phyloP scores from a whole-genome alignment of 768 basidiomycete species.

The Leccinum subgranulosum region DNA sequence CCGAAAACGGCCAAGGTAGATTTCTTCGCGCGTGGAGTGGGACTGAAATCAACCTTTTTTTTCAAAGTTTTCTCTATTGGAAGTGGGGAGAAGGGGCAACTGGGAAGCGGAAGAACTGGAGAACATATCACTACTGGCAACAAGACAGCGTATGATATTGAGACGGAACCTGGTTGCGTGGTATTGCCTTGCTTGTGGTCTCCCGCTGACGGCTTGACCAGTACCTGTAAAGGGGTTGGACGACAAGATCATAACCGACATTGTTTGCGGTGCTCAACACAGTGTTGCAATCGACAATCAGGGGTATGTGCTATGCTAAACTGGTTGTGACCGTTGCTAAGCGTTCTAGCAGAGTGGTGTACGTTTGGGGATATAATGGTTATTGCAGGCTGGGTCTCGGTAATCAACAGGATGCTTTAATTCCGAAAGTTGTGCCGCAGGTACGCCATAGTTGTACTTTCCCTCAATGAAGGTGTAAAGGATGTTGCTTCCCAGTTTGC shows the following conservation, averaged over 20 bases:
- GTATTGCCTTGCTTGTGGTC: conserved; percentile 1
- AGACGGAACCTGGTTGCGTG: conserved; percentile 60
- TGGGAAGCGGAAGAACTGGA: conserved; percentile 92
- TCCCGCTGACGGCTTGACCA: conserved; percentile 28
- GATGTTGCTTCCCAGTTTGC: conserved; percentile 53
- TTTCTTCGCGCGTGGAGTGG: not conserved
- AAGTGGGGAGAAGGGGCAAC: conserved; percentile 88
- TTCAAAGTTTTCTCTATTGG: conserved; percentile 82
- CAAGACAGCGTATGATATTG: conserved; percentile 79
- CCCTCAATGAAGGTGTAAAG: not conserved
- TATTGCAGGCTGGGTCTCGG: conserved; percentile 90
- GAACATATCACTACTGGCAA: conserved; percentile 86
- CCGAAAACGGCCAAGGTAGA: conserved; percentile 76
- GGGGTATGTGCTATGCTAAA: conserved; percentile 45
- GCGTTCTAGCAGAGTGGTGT: conserved; percentile 52
- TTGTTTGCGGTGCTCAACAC: conserved; percentile 87
- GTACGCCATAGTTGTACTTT: conserved; percentile 32
- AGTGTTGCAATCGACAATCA: conserved; percentile 74
- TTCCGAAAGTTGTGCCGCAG: conserved; percentile 82
- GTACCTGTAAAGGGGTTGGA: conserved; percentile 75
- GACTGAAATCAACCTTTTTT: conserved; percentile 1
- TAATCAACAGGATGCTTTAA: conserved; percentile 75
- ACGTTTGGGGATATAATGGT: conserved; percentile 87
- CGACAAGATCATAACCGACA: conserved; percentile 74
- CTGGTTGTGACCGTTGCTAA: conserved; percentile 6